A percentile compares a stretch with the other conserved stretches of the same genome.
Evolutionary conservation across 371 early-diverging fungal species (phyloP).

Genomic region (Mortierella polycephala): DNA sequence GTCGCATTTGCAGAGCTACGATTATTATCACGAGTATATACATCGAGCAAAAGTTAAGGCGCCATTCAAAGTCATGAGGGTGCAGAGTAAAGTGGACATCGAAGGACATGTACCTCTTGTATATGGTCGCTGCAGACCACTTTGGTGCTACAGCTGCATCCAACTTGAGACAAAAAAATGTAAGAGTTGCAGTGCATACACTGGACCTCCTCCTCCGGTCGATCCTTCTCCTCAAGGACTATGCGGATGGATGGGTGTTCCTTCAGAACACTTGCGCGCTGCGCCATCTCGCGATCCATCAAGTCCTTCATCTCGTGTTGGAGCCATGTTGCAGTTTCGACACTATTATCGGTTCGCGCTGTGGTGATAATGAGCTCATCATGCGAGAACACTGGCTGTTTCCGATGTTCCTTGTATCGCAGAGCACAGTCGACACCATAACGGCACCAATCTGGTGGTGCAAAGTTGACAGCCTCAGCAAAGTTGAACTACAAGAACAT

Average conservation of each 20-base stretch:
- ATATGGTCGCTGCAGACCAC: slow-evolving; percentile 74
- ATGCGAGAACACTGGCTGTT: slow-evolving; percentile 93
- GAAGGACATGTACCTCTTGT: slow-evolving; percentile 58
- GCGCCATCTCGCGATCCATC: slow-evolving; percentile 65
- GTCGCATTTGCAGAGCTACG: slow-evolving; percentile 68
- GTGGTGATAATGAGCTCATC: slow-evolving; percentile 86
- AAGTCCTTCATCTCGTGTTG: slow-evolving; percentile 68
- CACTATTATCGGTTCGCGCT: slow-evolving; percentile 57
- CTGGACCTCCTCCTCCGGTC: slow-evolving; percentile 71
- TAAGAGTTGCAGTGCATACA: slow-evolving; percentile 79
- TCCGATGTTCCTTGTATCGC: slow-evolving; percentile 81
- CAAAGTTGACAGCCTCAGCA: slow-evolving; percentile 97
- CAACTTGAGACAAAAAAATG: slow-evolving; percentile 74
- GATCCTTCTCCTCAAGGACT: slow-evolving; percentile 58
- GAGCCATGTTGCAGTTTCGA: slow-evolving; percentile 64
- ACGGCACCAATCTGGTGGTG: slow-evolving; percentile 90
- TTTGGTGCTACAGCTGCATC: slow-evolving; percentile 71
- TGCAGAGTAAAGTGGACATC: not conserved
- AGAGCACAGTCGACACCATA: slow-evolving; percentile 82
- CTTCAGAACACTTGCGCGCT: slow-evolving; percentile 61
- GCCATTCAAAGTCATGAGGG: not conserved
- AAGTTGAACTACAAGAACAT: slow-evolving; percentile 78
- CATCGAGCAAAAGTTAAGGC: not conserved
- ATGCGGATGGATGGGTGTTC: slow-evolving; percentile 55
- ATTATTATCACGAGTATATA: not conserved